phyloP scores from a whole-genome alignment of 345 rosid species.

The Citrus mangshanensis region DNA sequence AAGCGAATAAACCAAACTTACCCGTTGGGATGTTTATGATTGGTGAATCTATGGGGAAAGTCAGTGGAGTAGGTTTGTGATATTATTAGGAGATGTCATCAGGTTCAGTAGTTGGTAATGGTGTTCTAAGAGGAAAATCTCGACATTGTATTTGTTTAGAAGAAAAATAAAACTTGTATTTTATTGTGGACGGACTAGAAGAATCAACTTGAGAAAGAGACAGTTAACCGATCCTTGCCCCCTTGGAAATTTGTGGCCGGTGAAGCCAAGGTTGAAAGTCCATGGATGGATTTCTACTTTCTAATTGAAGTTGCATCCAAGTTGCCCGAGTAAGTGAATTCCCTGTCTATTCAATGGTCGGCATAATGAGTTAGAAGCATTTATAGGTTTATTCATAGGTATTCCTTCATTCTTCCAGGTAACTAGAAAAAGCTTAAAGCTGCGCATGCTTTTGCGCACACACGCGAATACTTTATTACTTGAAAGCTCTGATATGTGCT shows the following conservation, averaged over 20 bases:
- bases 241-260: neutral
- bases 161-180: neutral
- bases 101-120: neutral
- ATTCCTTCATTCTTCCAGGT: neutral
- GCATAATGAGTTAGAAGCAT: neutral
- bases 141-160: neutral
- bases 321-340: neutral
- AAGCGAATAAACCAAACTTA: neutral
- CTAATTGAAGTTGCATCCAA: neutral
- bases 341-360: neutral
- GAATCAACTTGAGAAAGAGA: neutral
- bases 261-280: neutral
- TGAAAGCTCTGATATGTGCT: neutral
- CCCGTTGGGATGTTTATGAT: neutral
- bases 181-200: neutral
- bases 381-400: neutral
- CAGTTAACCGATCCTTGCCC: neutral
- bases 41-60: neutral
- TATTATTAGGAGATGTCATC: neutral
- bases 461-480: slow-evolving; percentile 9
- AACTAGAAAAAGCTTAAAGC: slow-evolving; percentile 6
- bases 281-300: neutral
- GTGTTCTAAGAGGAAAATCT: neutral
- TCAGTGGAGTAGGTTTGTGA: neutral
- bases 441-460: slow-evolving; percentile 17